phyloP scores from a whole-genome alignment of 2,329 filamentous ascomycete genomes.

The Parastagonospora nodorum region DNA sequence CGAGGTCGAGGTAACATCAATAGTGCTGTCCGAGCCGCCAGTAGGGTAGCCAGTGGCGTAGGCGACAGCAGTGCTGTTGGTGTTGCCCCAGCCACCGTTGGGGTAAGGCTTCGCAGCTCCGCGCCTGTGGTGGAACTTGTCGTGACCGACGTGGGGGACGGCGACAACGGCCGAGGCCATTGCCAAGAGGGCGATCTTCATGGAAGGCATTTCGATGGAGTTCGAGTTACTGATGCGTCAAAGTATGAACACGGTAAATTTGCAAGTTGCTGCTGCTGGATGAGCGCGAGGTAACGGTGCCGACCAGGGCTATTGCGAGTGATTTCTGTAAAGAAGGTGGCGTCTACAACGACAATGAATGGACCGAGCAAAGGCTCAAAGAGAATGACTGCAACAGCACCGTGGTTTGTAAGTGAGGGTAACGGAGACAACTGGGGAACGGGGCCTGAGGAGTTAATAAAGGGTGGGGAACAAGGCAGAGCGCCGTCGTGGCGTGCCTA shows the following conservation, averaged over 20 bases:
- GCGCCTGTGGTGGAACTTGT: constrained; percentile 33
- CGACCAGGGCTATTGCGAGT: constrained; percentile 50
- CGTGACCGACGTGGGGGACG: constrained; percentile 41
- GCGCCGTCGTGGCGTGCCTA: constrained; percentile 5
- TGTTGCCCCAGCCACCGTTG: constrained; percentile 36
- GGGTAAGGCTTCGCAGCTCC: constrained; percentile 35
- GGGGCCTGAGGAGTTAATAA: constrained; percentile 35
- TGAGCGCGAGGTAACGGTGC: constrained; percentile 43
- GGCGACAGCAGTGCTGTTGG: constrained; percentile 30
- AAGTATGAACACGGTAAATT: constrained; percentile 21
- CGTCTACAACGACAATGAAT: constrained; percentile 42
- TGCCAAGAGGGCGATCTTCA: constrained; percentile 51
- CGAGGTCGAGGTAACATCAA: constrained; percentile 29
- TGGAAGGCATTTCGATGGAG: constrained; percentile 37
- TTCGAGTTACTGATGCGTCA: constrained; percentile 17
- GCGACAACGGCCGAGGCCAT: constrained; percentile 49
- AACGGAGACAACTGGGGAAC: constrained; percentile 25
- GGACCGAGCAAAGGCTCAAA: constrained; percentile 52
- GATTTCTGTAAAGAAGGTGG: constrained; percentile 42
- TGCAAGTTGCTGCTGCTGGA: constrained; percentile 40
- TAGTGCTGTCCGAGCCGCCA: constrained; percentile 21
- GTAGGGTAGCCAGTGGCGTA: constrained; percentile 23
- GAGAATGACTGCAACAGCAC: constrained; percentile 43
- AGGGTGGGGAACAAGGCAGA: constrained; percentile 21
- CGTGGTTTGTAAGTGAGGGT: constrained; percentile 34